Percentiles rank a stretch among this genome's conserved stretches.
Conservation (phyloP, 352 stramenopile genomes). For the Phytopythium boreale region DNA sequence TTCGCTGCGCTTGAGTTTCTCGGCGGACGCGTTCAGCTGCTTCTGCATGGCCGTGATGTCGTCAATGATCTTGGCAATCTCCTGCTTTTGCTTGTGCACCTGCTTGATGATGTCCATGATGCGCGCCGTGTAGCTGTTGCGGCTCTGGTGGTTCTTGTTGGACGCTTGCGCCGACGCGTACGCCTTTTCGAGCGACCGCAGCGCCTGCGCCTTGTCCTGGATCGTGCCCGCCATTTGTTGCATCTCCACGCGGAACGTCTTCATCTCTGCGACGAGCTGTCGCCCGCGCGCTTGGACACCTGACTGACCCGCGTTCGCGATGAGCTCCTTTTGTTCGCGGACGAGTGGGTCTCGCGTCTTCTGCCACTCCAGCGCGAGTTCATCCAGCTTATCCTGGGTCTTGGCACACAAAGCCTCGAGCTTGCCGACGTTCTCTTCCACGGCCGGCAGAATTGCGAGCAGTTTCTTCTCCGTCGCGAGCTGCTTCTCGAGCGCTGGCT, state of each 20-base stretch:
- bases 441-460: slow-evolving; percentile 61
- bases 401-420: slow-evolving; percentile 58
- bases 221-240: slow-evolving; percentile 56
- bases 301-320: slow-evolving; percentile 30
- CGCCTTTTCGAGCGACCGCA: slow-evolving; percentile 51
- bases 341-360: slow-evolving; percentile 38
- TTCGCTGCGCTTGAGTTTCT: slow-evolving; percentile 83
- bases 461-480: slow-evolving; percentile 50
- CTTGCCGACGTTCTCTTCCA: slow-evolving; percentile 62
- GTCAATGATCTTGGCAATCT: slow-evolving; percentile 79
- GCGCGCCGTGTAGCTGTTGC: slow-evolving; percentile 81
- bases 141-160: slow-evolving; percentile 26
- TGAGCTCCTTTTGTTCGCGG: slow-evolving; percentile 40
- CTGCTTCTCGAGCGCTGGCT: slow-evolving; percentile 40
- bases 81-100: slow-evolving; percentile 86
- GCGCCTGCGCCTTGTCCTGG: slow-evolving; percentile 65
- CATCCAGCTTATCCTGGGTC: slow-evolving; percentile 44
- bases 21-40: slow-evolving; percentile 67
- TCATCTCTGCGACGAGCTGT: slow-evolving; percentile 68
- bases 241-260: slow-evolving; percentile 58
- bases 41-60: slow-evolving; percentile 80
- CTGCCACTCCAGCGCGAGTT: slow-evolving; percentile 57
- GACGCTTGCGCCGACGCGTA: slow-evolving; percentile 45
- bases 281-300: slow-evolving; percentile 51
- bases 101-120: slow-evolving; percentile 92